phyloP scores from a whole-genome alignment of 2,329 filamentous ascomycete species.

The Samsoniella hepiali region DNA sequence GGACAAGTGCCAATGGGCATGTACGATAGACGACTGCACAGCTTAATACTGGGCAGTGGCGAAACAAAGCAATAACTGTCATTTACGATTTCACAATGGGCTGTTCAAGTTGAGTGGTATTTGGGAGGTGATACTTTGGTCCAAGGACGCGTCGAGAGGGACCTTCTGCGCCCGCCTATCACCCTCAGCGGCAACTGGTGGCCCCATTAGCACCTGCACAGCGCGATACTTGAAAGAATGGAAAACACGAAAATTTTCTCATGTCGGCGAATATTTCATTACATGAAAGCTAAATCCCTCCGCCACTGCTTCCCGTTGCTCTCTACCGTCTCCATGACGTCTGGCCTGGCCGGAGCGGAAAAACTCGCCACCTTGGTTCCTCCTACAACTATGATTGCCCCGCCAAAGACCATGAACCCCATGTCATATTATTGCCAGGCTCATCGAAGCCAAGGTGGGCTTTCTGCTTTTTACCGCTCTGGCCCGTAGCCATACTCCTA shows the following conservation, averaged over 20 bases:
- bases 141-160: too few relatives aligned
- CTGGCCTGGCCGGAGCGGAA: slow-evolving; percentile 27
- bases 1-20: slow-evolving; percentile 69
- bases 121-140: not conserved
- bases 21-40: slow-evolving; percentile 78
- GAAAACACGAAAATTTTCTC: not conserved
- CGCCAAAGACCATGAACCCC: slow-evolving; percentile 27
- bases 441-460: slow-evolving; percentile 23
- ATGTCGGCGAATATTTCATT: not conserved
- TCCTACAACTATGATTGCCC: slow-evolving; percentile 28
- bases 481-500: slow-evolving; percentile 2
- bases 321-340: not conserved
- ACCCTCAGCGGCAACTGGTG: not conserved
- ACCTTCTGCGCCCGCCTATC: not conserved
- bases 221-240: not conserved
- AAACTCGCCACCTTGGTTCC: slow-evolving; percentile 27
- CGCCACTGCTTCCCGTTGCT: too few relatives aligned
- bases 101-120: not conserved
- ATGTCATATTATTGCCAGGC: slow-evolving; percentile 16
- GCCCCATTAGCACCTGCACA: not conserved
- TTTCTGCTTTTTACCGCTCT: slow-evolving; percentile 29
- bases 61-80: slow-evolving; percentile 44
- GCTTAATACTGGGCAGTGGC: slow-evolving; percentile 70
- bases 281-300: too few relatives aligned
- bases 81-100: not conserved